Base-by-base conservation (phyloP, 164 flowering plant species). In the Vitis riparia region DNA sequence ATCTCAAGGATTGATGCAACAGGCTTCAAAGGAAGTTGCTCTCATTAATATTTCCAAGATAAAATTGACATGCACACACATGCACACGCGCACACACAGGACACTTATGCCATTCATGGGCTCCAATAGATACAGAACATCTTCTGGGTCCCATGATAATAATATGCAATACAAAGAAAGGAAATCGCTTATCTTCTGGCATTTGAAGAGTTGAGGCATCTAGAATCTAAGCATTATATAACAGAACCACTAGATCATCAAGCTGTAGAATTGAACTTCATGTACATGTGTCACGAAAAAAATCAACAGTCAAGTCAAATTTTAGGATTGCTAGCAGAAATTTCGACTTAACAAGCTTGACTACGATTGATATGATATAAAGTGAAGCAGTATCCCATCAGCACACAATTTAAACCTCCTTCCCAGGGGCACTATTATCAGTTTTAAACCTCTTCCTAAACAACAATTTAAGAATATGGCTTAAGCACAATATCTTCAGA, bases 1-100 rank as follows among this genome's bases (percentile, higher is more conserved):
- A 96, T 91, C 29, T 87, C 97, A 66, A 96, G 97, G 13, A 81
- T 81, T 59, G 85, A 79, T 47, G 99, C 99, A 68, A 88, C 92
- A 71, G 98, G 99, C 98, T 96, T 63, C 88, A 82, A 70, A 61
- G 17, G 30, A 82, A 67, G 16, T 63, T 56, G 44, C 14, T 32
- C 15, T 63, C 16, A 52, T 76, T 19, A 77, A 44, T 44, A 68
- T 15, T 69, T 72, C 29, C 4, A 17, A 57, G 37, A 66, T 11
- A 70, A 52, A 44, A 56, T 16, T 8, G 1, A 44, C 52, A 37
- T 32, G 10, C 17, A 16, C 27, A 53, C 59, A 47, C 23, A 64
- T 19, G 23, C 27, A 23, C 27, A 23, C 27, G 27, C 2, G 8
- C 55, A 47, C 48, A 14, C 23, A 61, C 8, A 30, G 19, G 5